Base-by-base conservation (phyloP, 495 filamentous ascomycete genomes). In the Thozetella sp. region DNA sequence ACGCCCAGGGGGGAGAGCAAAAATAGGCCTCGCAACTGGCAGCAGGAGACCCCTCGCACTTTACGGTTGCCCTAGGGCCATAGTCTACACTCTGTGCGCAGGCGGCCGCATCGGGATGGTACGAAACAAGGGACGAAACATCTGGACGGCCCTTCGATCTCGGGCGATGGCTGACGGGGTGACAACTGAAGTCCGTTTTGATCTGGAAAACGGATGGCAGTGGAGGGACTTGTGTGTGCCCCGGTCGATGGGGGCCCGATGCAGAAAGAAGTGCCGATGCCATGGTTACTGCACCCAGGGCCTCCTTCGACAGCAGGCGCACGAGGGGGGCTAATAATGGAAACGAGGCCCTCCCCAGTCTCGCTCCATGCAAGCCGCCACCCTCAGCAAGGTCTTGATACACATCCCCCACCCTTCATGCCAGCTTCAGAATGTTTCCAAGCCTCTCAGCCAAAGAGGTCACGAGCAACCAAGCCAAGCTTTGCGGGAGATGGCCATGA, bases 121-220 rank as follows among this genome's bases (percentile, higher is more conserved):
- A 37, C 30, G 30, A 48, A 48, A 48, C n/a, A 48, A 48, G 9
- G n/a, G 43, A 48, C 43, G n/a, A 48, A 48, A 48, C n/a, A 48
- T 48, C 43, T 48, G 4, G n/a, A 37, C 30, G 30, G 30, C 15
- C 30, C 30, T 37, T 6, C 6, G 30, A 37, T 37, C 6, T 37
- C 30, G 15, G 30, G n/a, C n/a, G n/a, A n/a, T 37, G 30, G 6
- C 30, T 37, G 6, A 6, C 15, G 30, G 15, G 30, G 6, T 37
- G 30, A 37, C 30, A 37, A 37, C 30, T 37, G 30, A 37, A 37
- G 30, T 6, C 30, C 15, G 30, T 37, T 15, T 15, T 6, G 30
- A 37, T 15, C n/a, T n/a, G 30, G 30, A 15, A 37, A 37, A 37
- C 30, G 30, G 30, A 37, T 37, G 30, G 30, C 30, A 37, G 30